Conservation (phyloP, 2,329 filamentous ascomycete species). For the Coniochaeta sp. region DNA sequence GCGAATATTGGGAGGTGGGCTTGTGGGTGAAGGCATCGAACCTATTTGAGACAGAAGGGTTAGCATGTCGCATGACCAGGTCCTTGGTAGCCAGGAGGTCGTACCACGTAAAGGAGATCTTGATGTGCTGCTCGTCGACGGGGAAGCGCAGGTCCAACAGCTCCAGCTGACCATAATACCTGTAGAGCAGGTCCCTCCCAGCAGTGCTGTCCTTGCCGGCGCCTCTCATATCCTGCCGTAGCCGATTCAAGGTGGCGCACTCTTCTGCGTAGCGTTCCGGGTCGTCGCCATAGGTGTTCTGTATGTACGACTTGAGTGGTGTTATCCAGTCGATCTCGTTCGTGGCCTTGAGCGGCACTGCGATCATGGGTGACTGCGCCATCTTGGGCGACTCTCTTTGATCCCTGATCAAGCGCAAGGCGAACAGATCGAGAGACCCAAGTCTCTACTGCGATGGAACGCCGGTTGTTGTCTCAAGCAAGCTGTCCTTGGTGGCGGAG, state of each 20-base stretch:
- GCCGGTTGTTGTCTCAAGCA: not conserved
- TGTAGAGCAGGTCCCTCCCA: constrained; percentile 85
- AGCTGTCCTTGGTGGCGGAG: not conserved
- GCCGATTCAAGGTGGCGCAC: constrained; percentile 84
- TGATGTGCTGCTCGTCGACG: constrained; percentile 97
- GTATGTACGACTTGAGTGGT: constrained; percentile 88
- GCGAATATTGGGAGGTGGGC: constrained; percentile 89
- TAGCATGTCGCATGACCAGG: not conserved
- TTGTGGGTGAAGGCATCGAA: constrained; percentile 99
- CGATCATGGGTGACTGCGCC: constrained; percentile 91
- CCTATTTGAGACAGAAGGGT: constrained; percentile 40
- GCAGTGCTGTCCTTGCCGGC: constrained; percentile 94
- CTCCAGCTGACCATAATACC: constrained; percentile 97
- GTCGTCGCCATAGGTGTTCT: constrained; percentile 90
- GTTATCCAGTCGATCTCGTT: constrained; percentile 98
- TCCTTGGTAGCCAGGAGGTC: constrained; percentile 7
- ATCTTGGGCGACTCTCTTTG: constrained; percentile 32
- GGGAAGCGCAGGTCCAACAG: constrained; percentile 90
- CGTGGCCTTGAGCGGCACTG: constrained; percentile 83
- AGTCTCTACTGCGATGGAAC: not conserved
- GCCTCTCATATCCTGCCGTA: constrained; percentile 97
- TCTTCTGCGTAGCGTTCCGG: constrained; percentile 94
- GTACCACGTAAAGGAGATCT: constrained; percentile 97
- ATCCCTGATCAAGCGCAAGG: not conserved
- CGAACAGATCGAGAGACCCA: not conserved